Evolutionary conservation across 2,329 filamentous ascomycete genomes (phyloP), one percentile per base, ranked within the genome.

Genomic region (Emmonsiellopsis sp.): DNA sequence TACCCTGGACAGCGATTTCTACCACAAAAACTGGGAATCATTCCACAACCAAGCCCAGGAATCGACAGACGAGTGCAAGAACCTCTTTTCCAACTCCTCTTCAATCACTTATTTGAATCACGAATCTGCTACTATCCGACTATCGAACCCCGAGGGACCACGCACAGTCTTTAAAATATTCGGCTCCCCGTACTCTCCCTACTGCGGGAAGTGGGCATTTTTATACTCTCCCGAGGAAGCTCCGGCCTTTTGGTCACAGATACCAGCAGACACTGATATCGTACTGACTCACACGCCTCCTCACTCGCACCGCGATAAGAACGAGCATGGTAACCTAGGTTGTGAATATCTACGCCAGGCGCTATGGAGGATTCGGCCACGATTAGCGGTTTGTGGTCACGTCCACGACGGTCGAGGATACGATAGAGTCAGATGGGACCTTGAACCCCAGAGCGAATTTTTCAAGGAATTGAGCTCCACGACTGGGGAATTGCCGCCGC

Each of bases 251-350:
- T 83, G 79, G 79, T 56, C 64, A 45, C 65, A 67, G 7, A 77
- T 83, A 31, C 76, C 77, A 45, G 57, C 66, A 14, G 76, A 78
- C 48, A 68, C 72, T 3, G 77, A 82, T 60, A 66, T 83, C 36
- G 65, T 82, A 11, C 68, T 83, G 42, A 80, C 79, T 11, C 80
- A 83, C 68, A 79, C 76, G 46, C 80, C 80, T 52, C 75, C 78
- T 17, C 67, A 67, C 49, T 73, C 69, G 33, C 72, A 76, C 61
- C 74, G 74, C 57, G 78, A 83, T 57, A 64, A 66, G 51, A 62
- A 58, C 44, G 57, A 54, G 27, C 62, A 62, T 27, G 60, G 49
- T 32, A 53, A 60, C n/a, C 68, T 72, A 54, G 80, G 81, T 39
- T 83, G 80, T 61, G 63, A 70, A 54, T 68, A 64, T 11, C 71